Base-by-base conservation (phyloP, 805 yeast species). In the Saturnispora quitensis region DNA sequence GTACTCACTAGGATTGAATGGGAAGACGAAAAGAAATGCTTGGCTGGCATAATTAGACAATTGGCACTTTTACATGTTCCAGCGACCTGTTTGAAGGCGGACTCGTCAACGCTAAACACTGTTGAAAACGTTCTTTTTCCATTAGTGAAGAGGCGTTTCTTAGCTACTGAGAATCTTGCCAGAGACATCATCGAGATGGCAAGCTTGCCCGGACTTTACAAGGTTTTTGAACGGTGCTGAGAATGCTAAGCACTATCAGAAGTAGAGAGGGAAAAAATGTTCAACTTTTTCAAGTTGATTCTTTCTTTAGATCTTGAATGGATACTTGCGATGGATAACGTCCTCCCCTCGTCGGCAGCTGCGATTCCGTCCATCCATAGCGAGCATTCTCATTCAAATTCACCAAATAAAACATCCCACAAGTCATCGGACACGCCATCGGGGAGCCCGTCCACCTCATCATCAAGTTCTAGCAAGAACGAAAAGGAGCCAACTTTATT, bases 161-260 rank as follows among this genome's bases (percentile, higher is more conserved):
- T 89, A 13, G 95, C 90, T 0, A 78, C 95, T 0, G 70, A 70
- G 13, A 62, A 60, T 3, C 58, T 89, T 36, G 57, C 66, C 4
- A 62, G 71, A 13, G 82, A 80, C 51, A 80, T 89, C 4, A 76
- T 87, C 5, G 96, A 91, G 64, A 80, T 93, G 38, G 97, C 99
- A 0, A 89, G 84, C 62, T 67, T 93, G 31, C 98, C 98, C 2
- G 96, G 96, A 0, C 70, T 93, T 52, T 93, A 93, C 67, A 79
- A 75, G 60, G 95, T 95, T 4, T 93, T 93, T 71, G 99, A 93
- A 69, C 74, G 99, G 63, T 93, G 99, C 61, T 86, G 60, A 65
- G 17, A 13, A 40, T 38, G 27, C 31, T 24, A 24, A 22, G 44
- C 27, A 25, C 8, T 22, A 17, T 24, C n/a, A 22, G 31, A 40